Evolutionary conservation across 805 yeast genomes (phyloP).

Genomic region (Candida sakaeoensis): DNA sequence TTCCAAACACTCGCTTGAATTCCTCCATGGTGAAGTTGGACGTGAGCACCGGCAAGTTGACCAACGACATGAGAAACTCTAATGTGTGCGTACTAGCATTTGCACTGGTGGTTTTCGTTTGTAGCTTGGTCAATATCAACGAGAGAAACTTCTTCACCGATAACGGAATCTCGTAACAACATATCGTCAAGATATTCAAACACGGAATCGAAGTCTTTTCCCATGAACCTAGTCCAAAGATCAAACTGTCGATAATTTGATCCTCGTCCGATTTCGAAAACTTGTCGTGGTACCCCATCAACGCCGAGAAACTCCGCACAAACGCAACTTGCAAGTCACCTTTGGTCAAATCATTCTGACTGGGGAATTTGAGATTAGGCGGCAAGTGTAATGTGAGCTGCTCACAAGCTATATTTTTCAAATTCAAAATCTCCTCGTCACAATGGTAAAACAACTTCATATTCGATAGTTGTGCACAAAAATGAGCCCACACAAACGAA

Average conservation of each 20-base stretch:
- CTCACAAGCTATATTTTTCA: constrained; percentile 51
- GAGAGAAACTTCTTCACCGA: constrained; percentile 66
- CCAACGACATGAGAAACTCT: constrained; percentile 66
- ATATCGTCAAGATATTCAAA: constrained; percentile 68
- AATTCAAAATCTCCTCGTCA: constrained; percentile 32
- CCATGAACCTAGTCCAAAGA: constrained; percentile 67
- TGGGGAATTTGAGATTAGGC: constrained; percentile 37
- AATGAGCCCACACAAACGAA: constrained; percentile 61
- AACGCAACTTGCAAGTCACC: constrained; percentile 65
- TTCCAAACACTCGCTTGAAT: constrained; percentile 74
- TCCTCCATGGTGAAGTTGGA: constrained; percentile 75
- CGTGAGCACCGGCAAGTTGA: constrained; percentile 62
- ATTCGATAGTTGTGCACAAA: constrained; percentile 67
- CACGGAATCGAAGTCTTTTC: constrained; percentile 76
- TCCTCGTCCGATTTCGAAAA: constrained; percentile 60
- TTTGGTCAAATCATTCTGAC: constrained; percentile 36
- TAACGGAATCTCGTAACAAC: constrained; percentile 77
- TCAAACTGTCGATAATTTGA: constrained; percentile 54
- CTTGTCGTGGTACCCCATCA: constrained; percentile 55
- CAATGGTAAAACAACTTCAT: constrained; percentile 45
- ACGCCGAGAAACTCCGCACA: constrained; percentile 58
- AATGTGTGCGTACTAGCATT: constrained; percentile 69
- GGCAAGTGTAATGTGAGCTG: constrained; percentile 55
- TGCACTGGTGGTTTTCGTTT: constrained; percentile 67
- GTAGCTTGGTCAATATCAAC: constrained; percentile 68